These are phyloP conservation scores for Phytophthora ramorum DNA, from an alignment of 352 stramenopile species.

Conservation along the genomic window DNA sequence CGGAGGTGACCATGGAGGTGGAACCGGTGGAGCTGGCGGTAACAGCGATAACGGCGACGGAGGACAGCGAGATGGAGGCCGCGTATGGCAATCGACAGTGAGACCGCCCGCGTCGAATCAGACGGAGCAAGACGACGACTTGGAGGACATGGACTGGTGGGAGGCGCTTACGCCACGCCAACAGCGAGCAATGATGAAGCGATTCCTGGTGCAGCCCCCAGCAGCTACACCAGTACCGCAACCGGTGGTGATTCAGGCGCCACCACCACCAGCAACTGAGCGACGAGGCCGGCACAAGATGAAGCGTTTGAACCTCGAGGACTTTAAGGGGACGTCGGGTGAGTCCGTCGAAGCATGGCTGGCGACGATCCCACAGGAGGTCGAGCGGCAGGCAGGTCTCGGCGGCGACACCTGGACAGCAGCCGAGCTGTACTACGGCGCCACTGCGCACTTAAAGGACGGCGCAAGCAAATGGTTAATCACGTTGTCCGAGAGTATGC, in stretches of 20 bases:
- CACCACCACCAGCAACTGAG: neutral
- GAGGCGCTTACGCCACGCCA: too few relatives aligned
- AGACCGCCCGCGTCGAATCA: too few relatives aligned
- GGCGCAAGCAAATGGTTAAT: neutral
- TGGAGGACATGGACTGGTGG: too few relatives aligned
- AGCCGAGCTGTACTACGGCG: neutral
- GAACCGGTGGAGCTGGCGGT: too few relatives aligned
- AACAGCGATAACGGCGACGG: too few relatives aligned
- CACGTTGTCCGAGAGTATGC: neutral
- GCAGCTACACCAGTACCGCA: neutral
- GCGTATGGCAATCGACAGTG: too few relatives aligned
- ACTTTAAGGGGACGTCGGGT: neutral
- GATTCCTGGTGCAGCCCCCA: neutral
- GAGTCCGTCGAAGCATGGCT: neutral
- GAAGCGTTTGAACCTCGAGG: neutral
- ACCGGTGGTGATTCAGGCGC: neutral
- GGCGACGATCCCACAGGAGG: neutral
- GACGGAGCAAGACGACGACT: too few relatives aligned
- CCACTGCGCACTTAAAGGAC: neutral
- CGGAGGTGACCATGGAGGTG: too few relatives aligned
- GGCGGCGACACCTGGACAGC: neutral
- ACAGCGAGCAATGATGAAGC: too few relatives aligned
- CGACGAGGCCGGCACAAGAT: neutral
- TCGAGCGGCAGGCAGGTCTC: neutral
- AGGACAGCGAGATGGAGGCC: too few relatives aligned